Evolutionary conservation across 495 filamentous ascomycete species (phyloP), one percentile per base, ranked within the genome.

Genomic region (Daldinia loculata): DNA sequence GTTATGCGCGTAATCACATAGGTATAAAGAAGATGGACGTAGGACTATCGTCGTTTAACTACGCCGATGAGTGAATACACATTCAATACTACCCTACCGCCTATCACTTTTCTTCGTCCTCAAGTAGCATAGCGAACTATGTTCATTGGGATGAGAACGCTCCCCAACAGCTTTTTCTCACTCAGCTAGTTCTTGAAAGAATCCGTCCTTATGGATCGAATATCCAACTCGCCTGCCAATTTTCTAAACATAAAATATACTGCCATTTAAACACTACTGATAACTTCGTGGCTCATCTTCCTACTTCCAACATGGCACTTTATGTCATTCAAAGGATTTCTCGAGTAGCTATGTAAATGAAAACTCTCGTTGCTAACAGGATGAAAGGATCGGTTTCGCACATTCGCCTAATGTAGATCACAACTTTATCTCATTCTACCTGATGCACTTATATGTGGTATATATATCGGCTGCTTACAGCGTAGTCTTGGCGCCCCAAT

Each of bases 401-500:
- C 24, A 6, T 36, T 24, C 32, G 32, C 15, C 32, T 32, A 30
- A 24, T 30, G 29, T 2, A 36, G n/a, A 57, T 57, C 17, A 14
- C 30, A 57, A 57, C 55, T 14, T 57, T 19, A 39, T 19, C 17
- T 24, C 4, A 36, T 27, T 57, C 34, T 57, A 57, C 34, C 26
- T n/a, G 55, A 19, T 14, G 17, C 55, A 34, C 55, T 8, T 9
- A 30, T 53, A 38, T n/a, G 55, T 41, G 11, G 32, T 38, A 57
- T 30, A 36, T 24, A 52, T 24, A 48, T 48, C 17, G 17, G 7
- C 41, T 22, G 41, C 14, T 30, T 17, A 53, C 27, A 0, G 50
- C 24, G 2, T 32, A 0, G 12, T 60, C 56, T 43, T 66, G 63
- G 63, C 56, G 56, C 17, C 26, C 19, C 30, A 53, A 19, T 50